Evolutionary conservation across 1,284 basidiomycete species (phyloP).

Genomic region (Ustilago esculenta): DNA sequence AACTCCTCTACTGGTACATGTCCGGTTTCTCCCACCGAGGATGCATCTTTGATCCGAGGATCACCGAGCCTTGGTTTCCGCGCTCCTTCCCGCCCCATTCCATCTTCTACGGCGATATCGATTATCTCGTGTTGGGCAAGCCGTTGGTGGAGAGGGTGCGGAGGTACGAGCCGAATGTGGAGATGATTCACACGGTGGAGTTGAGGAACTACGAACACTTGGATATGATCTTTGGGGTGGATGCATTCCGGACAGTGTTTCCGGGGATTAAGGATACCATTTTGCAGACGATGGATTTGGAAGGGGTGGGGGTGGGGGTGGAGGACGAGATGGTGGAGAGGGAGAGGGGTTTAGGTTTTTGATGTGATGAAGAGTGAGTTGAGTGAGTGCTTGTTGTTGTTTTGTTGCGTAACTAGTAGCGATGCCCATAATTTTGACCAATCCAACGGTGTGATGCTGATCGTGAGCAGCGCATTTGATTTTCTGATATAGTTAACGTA

Average conservation of each 20-base stretch:
- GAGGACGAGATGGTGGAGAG: constrained; percentile 3
- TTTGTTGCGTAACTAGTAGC: too few relatives aligned
- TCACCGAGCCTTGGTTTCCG: constrained; percentile 64
- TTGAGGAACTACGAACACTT: constrained; percentile 65
- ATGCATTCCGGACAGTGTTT: constrained; percentile 61
- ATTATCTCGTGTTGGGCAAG: constrained; percentile 64
- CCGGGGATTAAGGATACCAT: constrained; percentile 65
- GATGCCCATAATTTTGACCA: too few relatives aligned
- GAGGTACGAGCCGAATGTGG: constrained; percentile 60
- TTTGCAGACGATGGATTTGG: constrained; percentile 53
- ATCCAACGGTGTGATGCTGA: too few relatives aligned
- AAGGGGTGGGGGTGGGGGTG: constrained; percentile 45
- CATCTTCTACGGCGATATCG: constrained; percentile 63
- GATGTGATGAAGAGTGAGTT: background rate
- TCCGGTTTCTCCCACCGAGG: constrained; percentile 61
- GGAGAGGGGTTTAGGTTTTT: too few relatives aligned
- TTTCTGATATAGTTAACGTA: too few relatives aligned
- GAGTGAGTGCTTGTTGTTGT: too few relatives aligned
- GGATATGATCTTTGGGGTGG: constrained; percentile 64
- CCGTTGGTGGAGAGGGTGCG: constrained; percentile 61
- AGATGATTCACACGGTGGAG: constrained; percentile 65
- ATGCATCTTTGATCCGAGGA: constrained; percentile 66
- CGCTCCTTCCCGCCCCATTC: constrained; percentile 62
- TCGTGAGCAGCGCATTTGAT: too few relatives aligned
- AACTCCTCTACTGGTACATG: constrained; percentile 67